These are phyloP conservation scores for Plasmodium relictum DNA, from an alignment of 169 alveolate species.

Conservation along the genomic window DNA sequence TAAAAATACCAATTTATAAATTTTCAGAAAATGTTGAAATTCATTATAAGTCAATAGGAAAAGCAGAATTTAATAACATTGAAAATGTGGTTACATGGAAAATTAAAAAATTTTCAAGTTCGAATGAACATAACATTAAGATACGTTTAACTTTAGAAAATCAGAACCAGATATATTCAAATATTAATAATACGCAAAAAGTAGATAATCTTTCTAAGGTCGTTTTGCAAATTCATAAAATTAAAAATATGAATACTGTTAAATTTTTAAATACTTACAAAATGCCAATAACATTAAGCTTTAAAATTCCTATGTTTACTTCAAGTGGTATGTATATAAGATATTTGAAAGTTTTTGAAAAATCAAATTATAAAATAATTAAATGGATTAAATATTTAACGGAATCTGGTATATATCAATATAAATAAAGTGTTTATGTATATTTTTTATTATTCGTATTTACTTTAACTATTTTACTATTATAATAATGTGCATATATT, in stretches of 20 bases:
- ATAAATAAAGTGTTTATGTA: slow-evolving; percentile 30
- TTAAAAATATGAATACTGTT: slow-evolving; percentile 68
- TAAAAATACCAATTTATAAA: slow-evolving; percentile 63
- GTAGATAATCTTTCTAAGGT: slow-evolving; percentile 55
- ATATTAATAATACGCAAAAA: slow-evolving; percentile 67
- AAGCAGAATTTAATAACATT: slow-evolving; percentile 60
- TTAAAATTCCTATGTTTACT: slow-evolving; percentile 82
- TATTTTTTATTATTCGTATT: neutral
- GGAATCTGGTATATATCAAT: slow-evolving; percentile 64
- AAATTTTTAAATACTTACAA: slow-evolving; percentile 66
- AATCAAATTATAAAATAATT: slow-evolving; percentile 62
- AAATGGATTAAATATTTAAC: slow-evolving; percentile 70
- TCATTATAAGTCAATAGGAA: slow-evolving; percentile 49
- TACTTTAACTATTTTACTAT: neutral
- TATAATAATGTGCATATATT: neutral
- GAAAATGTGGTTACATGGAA: slow-evolving; percentile 62
- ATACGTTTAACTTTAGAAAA: slow-evolving; percentile 66
- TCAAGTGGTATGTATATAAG: slow-evolving; percentile 67
- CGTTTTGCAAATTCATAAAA: slow-evolving; percentile 55
- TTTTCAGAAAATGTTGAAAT: slow-evolving; percentile 67
- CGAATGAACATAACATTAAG: slow-evolving; percentile 49
- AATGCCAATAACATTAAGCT: slow-evolving; percentile 79
- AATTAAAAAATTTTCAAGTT: slow-evolving; percentile 50
- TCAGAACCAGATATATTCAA: slow-evolving; percentile 70
- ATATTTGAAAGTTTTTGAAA: slow-evolving; percentile 67